Base-by-base conservation (phyloP, 345 rosid genomes). In the Aurinia saxatilis region DNA sequence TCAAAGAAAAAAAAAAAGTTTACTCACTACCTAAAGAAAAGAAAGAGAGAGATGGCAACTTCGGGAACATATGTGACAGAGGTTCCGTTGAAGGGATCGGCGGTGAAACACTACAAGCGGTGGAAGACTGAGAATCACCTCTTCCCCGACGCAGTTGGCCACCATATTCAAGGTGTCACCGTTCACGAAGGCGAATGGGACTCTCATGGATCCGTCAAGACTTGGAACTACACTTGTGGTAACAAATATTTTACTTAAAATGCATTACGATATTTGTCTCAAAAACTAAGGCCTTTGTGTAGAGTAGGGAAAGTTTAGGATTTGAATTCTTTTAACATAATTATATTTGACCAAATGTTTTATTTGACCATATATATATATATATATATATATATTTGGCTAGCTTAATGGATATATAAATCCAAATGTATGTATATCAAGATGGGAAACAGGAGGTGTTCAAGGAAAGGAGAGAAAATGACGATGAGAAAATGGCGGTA, bases 151-250 rank as follows among this genome's bases (percentile, higher is more conserved):
- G 70, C 75, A 27, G 0, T 70, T 5, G 75, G 74, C 51, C 63
- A 62, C 63, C 68, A 62, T 18, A 62, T 70, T 40, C 68, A 70
- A 55, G 63, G 63, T 55, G 75, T 70, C 53, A 70, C 75, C 47
- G 1, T 70, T 57, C 75, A 70, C 46, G 75, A 70, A 10, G 75
- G 70, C 10, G 60, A 70, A 56, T 63, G 75, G 70, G 75, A 70
- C 53, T 63, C 75, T 19, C 75, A 70, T 63, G 75, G 75, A 31
- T 64, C 75, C 59, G 56, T 70, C 65, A 70, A 70, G 39, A 63
- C 57, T 40, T 70, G 75, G 75, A 70, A 70, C 59, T 70, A 63
- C 46, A 70, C 75, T 12, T 63, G 69, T 40, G 75, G 75, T 70
- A 70, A 27, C 1, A 27, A 27, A 27, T 27, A 1, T 27, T 27